phyloP scores from a whole-genome alignment of 495 filamentous ascomycete species.

The Lophium mytilinum region DNA sequence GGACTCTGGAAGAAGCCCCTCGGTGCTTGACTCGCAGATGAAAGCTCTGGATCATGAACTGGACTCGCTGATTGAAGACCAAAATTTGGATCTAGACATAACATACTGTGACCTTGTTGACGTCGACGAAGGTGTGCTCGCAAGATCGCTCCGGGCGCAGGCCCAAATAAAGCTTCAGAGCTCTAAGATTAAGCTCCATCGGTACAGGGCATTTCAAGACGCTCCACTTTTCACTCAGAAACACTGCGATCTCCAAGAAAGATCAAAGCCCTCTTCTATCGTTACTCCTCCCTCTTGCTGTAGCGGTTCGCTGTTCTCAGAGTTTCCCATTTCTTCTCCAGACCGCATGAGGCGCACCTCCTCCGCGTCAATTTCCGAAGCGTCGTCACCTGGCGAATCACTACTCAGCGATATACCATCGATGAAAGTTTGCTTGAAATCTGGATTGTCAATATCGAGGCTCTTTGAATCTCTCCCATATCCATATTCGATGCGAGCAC shows the following conservation, averaged over 20 bases:
- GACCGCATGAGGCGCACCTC: not conserved
- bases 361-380: not conserved
- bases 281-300: not conserved
- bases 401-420: not conserved
- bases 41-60: not conserved
- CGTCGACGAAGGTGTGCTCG: constrained; percentile 39
- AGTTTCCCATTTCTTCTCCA: not conserved
- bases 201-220: constrained; percentile 53
- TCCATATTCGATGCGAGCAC: not conserved
- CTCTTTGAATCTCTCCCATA: not conserved
- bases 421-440: not conserved
- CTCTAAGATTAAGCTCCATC: constrained; percentile 54
- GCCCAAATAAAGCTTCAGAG: constrained; percentile 52
- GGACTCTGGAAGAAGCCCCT: not conserved
- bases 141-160: constrained; percentile 46
- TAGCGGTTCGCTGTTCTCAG: not conserved
- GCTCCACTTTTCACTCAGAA: constrained; percentile 51
- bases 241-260: constrained; percentile 49
- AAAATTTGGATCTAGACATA: not conserved
- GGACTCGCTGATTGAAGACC: not conserved
- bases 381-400: not conserved
- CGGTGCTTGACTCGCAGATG: not conserved
- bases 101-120: constrained; percentile 20
- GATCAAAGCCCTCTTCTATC: constrained; percentile 30
- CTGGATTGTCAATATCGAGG: not conserved